Conservation (phyloP, 1,284 basidiomycete species). For the Violaceomyces palustris region DNA sequence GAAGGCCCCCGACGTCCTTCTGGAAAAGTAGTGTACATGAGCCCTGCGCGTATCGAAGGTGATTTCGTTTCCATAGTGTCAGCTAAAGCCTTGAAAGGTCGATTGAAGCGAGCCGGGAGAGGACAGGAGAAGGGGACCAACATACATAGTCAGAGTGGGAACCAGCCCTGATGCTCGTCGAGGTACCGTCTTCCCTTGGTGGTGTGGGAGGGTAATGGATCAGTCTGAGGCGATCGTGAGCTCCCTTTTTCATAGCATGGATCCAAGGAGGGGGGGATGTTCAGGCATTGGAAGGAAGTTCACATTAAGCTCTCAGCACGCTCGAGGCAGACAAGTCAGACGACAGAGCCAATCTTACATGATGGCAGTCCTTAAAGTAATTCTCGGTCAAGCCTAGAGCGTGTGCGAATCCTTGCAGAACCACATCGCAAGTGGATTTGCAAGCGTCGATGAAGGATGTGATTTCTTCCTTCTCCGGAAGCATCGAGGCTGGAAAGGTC, state of each 20-base stretch:
- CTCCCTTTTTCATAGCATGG: no score
- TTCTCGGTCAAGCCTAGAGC: conserved; percentile 17
- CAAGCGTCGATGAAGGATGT: conserved; percentile 25
- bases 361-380: conserved; percentile 20
- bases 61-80: no score
- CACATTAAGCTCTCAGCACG: no score
- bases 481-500: conserved; percentile 15
- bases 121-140: no score
- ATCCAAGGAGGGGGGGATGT: no score
- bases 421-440: conserved; percentile 13
- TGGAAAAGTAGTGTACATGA: conserved; percentile 79
- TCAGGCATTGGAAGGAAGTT: no score
- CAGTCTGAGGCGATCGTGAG: conserved; percentile 35
- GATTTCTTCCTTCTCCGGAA: conserved; percentile 5
- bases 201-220: conserved; percentile 40
- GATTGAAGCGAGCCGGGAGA: no score
- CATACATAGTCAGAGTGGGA: conserved; percentile 60
- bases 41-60: conserved; percentile 58
- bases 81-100: no score
- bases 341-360: no score
- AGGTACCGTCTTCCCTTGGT: no score
- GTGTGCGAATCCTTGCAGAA: conserved; percentile 29
- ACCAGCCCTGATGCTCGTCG: conserved; percentile 42
- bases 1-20: conserved; percentile 75
- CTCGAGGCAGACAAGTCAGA: no score